Percentiles rank a stretch among this genome's conserved stretches.
These are phyloP conservation scores for Anacardium occidentale DNA, from an alignment of 345 rosid genomes.

Conservation along the genomic window DNA sequence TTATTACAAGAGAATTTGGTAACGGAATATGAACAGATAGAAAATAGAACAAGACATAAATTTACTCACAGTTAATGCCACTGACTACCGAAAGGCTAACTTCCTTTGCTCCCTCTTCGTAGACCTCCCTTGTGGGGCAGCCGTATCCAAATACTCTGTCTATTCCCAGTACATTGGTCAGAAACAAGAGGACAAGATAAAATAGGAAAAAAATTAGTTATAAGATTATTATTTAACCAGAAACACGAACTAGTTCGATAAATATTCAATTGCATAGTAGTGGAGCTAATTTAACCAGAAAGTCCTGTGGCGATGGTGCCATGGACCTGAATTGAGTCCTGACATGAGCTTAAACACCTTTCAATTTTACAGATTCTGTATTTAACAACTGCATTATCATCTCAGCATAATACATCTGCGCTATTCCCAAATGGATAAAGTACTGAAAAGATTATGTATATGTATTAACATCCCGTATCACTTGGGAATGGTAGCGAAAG, in stretches of 20 bases:
- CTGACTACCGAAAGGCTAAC: slow-evolving; percentile 52
- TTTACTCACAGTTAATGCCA: slow-evolving; percentile 63
- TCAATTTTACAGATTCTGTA: neutral
- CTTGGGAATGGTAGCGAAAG: too few species aligned
- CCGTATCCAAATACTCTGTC: slow-evolving; percentile 63
- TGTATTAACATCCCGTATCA: too few species aligned
- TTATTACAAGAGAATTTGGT: neutral
- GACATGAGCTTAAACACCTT: neutral
- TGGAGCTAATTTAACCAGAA: neutral
- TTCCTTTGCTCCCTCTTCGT: slow-evolving; percentile 60
- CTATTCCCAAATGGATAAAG: too few species aligned
- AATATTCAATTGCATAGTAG: neutral
- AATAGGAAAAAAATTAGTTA: neutral
- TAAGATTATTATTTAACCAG: neutral
- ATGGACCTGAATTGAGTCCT: neutral
- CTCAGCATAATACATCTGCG: neutral
- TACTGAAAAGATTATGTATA: too few species aligned
- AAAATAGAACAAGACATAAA: neutral
- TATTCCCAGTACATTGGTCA: slow-evolving; percentile 12
- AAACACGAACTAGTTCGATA: neutral
- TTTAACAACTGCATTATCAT: neutral
- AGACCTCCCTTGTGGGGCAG: slow-evolving; percentile 48
- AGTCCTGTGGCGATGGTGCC: neutral
- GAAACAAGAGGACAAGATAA: neutral
- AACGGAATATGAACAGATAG: neutral